These are phyloP conservation scores for Wickerhamiella bombiphila DNA, from an alignment of 805 yeast genomes.

Conservation along the genomic window DNA sequence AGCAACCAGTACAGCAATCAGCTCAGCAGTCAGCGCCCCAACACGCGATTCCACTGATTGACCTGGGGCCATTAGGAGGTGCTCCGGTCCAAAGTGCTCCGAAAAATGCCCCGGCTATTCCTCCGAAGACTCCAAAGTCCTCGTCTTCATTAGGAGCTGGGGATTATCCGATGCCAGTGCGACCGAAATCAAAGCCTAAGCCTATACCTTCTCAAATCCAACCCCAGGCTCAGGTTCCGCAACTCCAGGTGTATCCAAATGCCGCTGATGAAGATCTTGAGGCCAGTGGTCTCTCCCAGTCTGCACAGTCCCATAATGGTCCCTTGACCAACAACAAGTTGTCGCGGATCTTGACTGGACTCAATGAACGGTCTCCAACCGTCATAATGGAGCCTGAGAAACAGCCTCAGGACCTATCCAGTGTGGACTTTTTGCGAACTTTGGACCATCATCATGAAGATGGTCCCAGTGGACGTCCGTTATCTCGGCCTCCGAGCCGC, in stretches of 20 bases:
- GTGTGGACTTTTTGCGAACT: constrained; percentile 25
- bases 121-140: constrained; percentile 3
- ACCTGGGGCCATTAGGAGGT: too few relatives aligned
- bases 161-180: constrained; percentile 4
- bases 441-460: constrained; percentile 17
- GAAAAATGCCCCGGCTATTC: constrained; percentile 2
- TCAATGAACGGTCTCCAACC: constrained; percentile 22
- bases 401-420: constrained; percentile 21
- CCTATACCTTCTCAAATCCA: too few relatives aligned
- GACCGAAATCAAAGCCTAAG: constrained; percentile 1
- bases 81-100: neutral
- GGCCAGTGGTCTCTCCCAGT: constrained; percentile 2
- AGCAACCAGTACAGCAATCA: neutral
- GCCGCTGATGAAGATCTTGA: constrained; percentile 2
- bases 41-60: constrained; percentile 1
- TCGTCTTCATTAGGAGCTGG: neutral
- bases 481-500: neutral
- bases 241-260: neutral
- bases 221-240: too few relatives aligned
- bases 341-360: constrained; percentile 24
- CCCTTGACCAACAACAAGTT: constrained; percentile 18
- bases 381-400: constrained; percentile 21
- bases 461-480: neutral
- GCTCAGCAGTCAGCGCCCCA: neutral
- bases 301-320: neutral